A percentile compares a stretch with the other conserved stretches of the same genome.
Conservation (phyloP, 257 asterid species). For the Fraxinus americana region DNA sequence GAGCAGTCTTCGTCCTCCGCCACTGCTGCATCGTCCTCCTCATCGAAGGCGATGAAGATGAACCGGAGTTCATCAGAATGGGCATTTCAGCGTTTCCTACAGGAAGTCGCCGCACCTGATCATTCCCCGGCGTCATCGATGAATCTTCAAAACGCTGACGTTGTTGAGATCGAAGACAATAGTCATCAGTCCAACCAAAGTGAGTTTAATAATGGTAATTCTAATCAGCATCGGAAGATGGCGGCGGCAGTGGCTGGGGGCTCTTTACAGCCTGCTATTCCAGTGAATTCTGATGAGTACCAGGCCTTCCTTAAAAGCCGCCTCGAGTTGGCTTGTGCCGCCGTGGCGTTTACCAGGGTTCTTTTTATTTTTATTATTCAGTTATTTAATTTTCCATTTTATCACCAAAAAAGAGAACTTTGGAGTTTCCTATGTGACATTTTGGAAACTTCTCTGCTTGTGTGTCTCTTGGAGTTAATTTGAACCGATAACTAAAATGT, state of each 20-base stretch:
- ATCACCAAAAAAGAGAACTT: neutral
- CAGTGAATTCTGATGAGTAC: constrained; percentile 59
- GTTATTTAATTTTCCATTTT: neutral
- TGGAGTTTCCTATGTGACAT: neutral
- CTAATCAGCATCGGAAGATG: constrained; percentile 13
- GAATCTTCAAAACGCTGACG: constrained; percentile 25
- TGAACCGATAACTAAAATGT: neutral
- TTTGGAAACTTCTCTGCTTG: neutral
- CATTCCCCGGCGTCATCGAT: constrained; percentile 10
- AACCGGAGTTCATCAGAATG: constrained; percentile 91
- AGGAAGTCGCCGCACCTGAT: constrained; percentile 61
- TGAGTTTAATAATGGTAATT: neutral
- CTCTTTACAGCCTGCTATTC: constrained; percentile 37
- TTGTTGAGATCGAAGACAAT: constrained; percentile 38
- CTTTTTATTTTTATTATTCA: neutral
- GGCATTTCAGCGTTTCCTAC: constrained; percentile 85
- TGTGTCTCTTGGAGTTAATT: neutral
- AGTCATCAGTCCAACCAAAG: neutral
- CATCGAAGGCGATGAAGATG: constrained; percentile 54
- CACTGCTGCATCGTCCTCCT: constrained; percentile 31
- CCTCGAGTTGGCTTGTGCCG: constrained; percentile 91
- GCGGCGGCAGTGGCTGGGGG: constrained; percentile 12
- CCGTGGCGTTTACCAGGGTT: constrained; percentile 82
- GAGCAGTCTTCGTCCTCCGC: constrained; percentile 39
- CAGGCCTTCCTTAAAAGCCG: constrained; percentile 78